Base-by-base conservation (phyloP, 2,329 filamentous ascomycete species). In the Volutella citrinella region DNA sequence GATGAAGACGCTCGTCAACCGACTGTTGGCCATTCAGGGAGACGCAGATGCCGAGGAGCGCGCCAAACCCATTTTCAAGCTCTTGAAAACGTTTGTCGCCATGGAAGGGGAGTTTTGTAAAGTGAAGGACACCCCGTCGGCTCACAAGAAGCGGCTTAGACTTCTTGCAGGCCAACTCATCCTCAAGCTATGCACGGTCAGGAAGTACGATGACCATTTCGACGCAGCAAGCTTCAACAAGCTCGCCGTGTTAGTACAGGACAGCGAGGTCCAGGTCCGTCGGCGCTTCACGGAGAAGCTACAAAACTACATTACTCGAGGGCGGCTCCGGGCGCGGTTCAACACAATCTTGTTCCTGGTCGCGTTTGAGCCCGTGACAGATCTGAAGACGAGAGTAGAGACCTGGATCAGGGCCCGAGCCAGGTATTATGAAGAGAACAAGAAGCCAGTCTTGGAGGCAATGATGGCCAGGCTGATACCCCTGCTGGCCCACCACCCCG, bases 391-490 rank as follows among this genome's bases (percentile, higher is more conserved):
- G 30, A 79, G 83, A 25, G 82, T 87, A 4, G 78, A 87, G 42
- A 95, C 87, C 0, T 98, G 93, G 90, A 79, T 97, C 31, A 82
- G 86, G 32, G 91, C 90, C 27, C 80, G 90, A 11, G 80, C 84
- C 8, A 77, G 81, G 14, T 72, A 76, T 34, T 87, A 86, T 53
- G 64, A 64, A 36, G 69, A 73, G 19, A 70, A 59, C 46, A 78
- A 63, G 43, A 78, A 74, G 49, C 72, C 78, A 34, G 73, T 84
- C 7, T 78, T 98, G 68, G 91, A 97, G 61, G 77, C 81, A 15
- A 76, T 84, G 10, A 85, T 97, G 56, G 80, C 86, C 17, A 80
- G 93, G 8, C 74, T 97, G 20, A 71, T 98, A 32, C 93, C 89
- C 30, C 68, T 98, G 26, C 74, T 98, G 26, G 90, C 91, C 6